Evolutionary conservation across 1,284 basidiomycete genomes (phyloP), one percentile per base, ranked within the genome.

Genomic region (Irpex lacteus): DNA sequence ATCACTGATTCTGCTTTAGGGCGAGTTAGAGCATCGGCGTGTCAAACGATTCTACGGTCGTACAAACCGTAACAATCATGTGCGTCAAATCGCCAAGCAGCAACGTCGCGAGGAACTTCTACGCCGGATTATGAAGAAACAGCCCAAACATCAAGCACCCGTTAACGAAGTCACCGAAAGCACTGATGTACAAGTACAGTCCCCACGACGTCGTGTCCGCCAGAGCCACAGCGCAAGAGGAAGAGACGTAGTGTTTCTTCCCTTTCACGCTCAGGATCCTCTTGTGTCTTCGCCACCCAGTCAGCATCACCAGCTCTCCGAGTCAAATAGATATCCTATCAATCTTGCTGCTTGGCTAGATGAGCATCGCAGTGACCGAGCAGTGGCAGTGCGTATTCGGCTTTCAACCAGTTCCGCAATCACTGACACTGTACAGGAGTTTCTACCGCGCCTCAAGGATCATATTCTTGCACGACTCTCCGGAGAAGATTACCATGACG

Each of bases 21-120:
- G 74, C 0, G 76, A 80, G 62, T 68, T 73, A 0, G 73, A 77
- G 52, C 78, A 80, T 59, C 63, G 71, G 0, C 59, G 60, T 2
- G 69, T 77, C 3, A 82, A 82, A 55, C 38, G 60, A 0, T 72
- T 75, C n/a, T 80, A 77, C 63, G 40, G 61, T 0, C 67, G 66
- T 1, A 76, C 73, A 0, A 77, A 75, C 61, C 80, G 78, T 59
- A 68, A 67, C 18, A 60, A 72, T 3, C 68, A 68, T 19, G 56
- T 64, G 0, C 7, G 11, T 0, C 73, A 75, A 18, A 76, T 82
- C 38, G 66, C 74, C 4, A 60, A 58, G 50, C 65, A 63, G 26
- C 60, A 65, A 38, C 61, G 44, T 5, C 63, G 65, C 8, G 66
- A 56, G 15, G n/a, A 38, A 8, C 2, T 61, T 40, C 19, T 56